phyloP scores from a whole-genome alignment of 495 filamentous ascomycete genomes.

The Penicillium daleae region DNA sequence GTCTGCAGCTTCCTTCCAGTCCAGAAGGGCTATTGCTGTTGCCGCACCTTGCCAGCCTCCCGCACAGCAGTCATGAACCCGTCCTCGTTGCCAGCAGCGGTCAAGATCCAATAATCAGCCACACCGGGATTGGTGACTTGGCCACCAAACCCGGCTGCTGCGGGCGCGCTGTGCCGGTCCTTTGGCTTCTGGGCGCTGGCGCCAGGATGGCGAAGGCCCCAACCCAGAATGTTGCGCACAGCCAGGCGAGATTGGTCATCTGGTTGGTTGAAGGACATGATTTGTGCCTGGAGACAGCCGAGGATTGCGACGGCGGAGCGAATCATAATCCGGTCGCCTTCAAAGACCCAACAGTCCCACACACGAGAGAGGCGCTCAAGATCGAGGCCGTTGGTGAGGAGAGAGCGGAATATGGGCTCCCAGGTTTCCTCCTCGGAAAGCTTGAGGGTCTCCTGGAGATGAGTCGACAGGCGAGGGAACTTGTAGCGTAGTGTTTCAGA shows the following conservation, averaged over 20 bases:
- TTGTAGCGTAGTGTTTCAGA: slow-evolving; percentile 74
- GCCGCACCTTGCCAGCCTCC: slow-evolving; percentile 67
- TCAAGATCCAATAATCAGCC: slow-evolving; percentile 50
- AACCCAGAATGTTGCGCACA: slow-evolving; percentile 54
- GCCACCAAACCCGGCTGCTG: slow-evolving; percentile 45
- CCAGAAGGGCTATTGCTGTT: slow-evolving; percentile 19
- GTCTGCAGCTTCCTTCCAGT: no score
- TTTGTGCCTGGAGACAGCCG: slow-evolving; percentile 60
- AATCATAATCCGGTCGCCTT: slow-evolving; percentile 82
- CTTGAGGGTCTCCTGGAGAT: slow-evolving; percentile 59
- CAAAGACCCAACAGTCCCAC: slow-evolving; percentile 95
- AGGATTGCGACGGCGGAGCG: slow-evolving; percentile 77
- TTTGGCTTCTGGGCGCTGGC: slow-evolving; percentile 36
- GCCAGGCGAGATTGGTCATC: slow-evolving; percentile 42
- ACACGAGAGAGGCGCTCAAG: slow-evolving; percentile 78
- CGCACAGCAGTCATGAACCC: slow-evolving; percentile 71
- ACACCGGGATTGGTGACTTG: slow-evolving; percentile 41
- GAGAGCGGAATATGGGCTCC: slow-evolving; percentile 60
- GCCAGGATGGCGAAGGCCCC: slow-evolving; percentile 48
- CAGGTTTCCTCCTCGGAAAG: slow-evolving; percentile 54
- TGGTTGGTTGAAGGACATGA: slow-evolving; percentile 60
- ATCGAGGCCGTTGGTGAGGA: slow-evolving; percentile 60
- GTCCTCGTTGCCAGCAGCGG: slow-evolving; percentile 60
- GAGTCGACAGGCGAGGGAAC: slow-evolving; percentile 67
- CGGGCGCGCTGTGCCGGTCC: slow-evolving; percentile 48